A percentile compares a stretch with the other conserved stretches of the same genome.
These are phyloP conservation scores for Fusarium sarcochroum DNA, from an alignment of 2,329 filamentous ascomycete species.

Conservation along the genomic window DNA sequence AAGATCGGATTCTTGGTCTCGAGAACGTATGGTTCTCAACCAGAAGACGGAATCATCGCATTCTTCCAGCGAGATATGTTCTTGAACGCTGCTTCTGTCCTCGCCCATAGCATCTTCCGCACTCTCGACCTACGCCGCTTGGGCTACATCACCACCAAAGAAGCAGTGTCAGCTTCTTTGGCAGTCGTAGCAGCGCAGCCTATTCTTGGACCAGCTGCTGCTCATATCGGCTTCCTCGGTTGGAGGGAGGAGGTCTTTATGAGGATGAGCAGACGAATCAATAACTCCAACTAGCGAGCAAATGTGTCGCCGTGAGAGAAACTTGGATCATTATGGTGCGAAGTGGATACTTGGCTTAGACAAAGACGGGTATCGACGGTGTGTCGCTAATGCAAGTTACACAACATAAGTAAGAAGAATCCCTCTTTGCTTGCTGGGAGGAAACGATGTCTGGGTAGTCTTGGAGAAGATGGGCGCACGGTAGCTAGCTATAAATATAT, in stretches of 20 bases:
- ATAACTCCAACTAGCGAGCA: too few relatives aligned
- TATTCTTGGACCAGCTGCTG: constrained; percentile 12
- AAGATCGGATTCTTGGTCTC: not conserved
- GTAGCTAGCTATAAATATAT: too few relatives aligned
- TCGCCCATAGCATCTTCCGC: not conserved
- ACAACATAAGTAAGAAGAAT: too few relatives aligned
- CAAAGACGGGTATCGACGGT: too few relatives aligned
- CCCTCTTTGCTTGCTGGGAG: too few relatives aligned
- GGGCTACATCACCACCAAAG: constrained; percentile 2
- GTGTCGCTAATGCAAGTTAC: too few relatives aligned
- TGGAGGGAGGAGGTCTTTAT: constrained; percentile 17
- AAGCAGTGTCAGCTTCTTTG: not conserved
- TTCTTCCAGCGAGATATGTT: constrained; percentile 21
- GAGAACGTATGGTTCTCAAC: accelerated
- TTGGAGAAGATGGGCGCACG: too few relatives aligned
- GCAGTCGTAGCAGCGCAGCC: not conserved
- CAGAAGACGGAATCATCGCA: not conserved
- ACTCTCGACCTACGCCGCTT: not conserved
- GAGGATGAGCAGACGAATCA: not conserved
- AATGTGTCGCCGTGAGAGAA: too few relatives aligned
- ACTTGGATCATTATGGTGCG: too few relatives aligned
- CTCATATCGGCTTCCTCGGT: constrained; percentile 12
- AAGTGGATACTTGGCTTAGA: too few relatives aligned
- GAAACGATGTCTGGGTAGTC: too few relatives aligned
- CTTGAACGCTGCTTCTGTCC: not conserved